phyloP scores from a whole-genome alignment of 192 early-diverging fungal genomes.

The Backusella morwellensis region DNA sequence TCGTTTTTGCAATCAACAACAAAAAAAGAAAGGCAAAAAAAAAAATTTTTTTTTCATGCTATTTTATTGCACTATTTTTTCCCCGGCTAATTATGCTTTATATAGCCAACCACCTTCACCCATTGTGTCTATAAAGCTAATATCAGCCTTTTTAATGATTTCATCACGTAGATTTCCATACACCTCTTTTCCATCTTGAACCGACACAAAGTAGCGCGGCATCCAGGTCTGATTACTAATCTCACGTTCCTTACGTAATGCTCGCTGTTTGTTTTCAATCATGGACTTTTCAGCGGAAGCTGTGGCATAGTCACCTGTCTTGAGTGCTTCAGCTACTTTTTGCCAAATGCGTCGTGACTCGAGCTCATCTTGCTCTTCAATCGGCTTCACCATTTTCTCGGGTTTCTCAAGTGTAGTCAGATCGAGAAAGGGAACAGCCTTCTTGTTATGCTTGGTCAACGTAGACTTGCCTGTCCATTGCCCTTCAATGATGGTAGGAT shows the following conservation, averaged over 20 bases:
- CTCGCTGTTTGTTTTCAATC: constrained; percentile 71
- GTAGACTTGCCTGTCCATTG: constrained; percentile 69
- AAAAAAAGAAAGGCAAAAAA: not conserved
- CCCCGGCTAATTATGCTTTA: not conserved
- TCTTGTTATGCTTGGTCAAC: constrained; percentile 48
- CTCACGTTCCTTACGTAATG: constrained; percentile 57
- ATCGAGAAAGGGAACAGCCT: constrained; percentile 59
- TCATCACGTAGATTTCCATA: constrained; percentile 32
- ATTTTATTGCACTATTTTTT: not conserved
- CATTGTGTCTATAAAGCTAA: constrained; percentile 35
- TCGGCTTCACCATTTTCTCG: constrained; percentile 55
- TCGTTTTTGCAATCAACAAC: not conserved
- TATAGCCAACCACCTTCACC: constrained; percentile 23
- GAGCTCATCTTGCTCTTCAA: constrained; percentile 55
- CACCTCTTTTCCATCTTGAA: constrained; percentile 34
- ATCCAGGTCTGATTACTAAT: constrained; percentile 53
- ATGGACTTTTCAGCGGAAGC: constrained; percentile 67
- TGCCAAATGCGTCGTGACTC: constrained; percentile 75
- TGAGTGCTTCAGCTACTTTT: constrained; percentile 64
- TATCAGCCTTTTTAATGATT: constrained; percentile 28
- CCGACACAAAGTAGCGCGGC: constrained; percentile 47
- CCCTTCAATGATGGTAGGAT: constrained; percentile 52
- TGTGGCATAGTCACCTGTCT: constrained; percentile 60
- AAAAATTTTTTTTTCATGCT: not conserved
- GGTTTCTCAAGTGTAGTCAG: constrained; percentile 46